Percentiles rank a stretch among this genome's conserved stretches.
phyloP scores from a whole-genome alignment of 306 rosid species.

The Malus sylvestris region DNA sequence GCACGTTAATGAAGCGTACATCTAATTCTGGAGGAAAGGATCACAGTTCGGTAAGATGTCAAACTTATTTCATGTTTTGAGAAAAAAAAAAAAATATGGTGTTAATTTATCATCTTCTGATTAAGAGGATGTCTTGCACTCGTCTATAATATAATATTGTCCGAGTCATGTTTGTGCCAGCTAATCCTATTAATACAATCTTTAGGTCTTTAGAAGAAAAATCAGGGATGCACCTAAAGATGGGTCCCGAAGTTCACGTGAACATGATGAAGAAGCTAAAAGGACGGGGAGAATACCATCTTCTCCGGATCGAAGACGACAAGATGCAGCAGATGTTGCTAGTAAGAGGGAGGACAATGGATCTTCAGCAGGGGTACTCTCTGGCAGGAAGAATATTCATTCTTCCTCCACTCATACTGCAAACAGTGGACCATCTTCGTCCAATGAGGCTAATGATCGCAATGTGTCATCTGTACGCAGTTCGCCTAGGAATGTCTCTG shows the following conservation, averaged over 20 bases:
- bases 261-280: slow-evolving; percentile 67
- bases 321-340: slow-evolving; percentile 48
- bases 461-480: slow-evolving; percentile 48
- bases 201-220: slow-evolving; percentile 69
- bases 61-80: neutral
- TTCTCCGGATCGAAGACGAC: slow-evolving; percentile 63
- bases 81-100: neutral
- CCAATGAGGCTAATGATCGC: slow-evolving; percentile 57
- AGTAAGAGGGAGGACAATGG: slow-evolving; percentile 53
- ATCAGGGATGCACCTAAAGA: slow-evolving; percentile 70
- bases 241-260: slow-evolving; percentile 53
- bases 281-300: slow-evolving; percentile 48
- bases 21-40: slow-evolving; percentile 72
- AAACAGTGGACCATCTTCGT: slow-evolving; percentile 59
- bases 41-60: slow-evolving; percentile 47
- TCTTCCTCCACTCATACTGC: slow-evolving; percentile 51
- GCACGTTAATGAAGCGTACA: slow-evolving; percentile 70
- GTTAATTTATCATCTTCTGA: neutral
- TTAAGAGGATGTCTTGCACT: neutral
- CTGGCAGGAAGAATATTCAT: slow-evolving; percentile 39
- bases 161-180: neutral
- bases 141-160: neutral
- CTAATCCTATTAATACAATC: slow-evolving; percentile 13
- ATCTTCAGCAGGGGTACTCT: slow-evolving; percentile 42
- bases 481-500: slow-evolving; percentile 76